These are phyloP conservation scores for Hibiscus mutabilis DNA, from an alignment of 345 rosid genomes.

Conservation along the genomic window DNA sequence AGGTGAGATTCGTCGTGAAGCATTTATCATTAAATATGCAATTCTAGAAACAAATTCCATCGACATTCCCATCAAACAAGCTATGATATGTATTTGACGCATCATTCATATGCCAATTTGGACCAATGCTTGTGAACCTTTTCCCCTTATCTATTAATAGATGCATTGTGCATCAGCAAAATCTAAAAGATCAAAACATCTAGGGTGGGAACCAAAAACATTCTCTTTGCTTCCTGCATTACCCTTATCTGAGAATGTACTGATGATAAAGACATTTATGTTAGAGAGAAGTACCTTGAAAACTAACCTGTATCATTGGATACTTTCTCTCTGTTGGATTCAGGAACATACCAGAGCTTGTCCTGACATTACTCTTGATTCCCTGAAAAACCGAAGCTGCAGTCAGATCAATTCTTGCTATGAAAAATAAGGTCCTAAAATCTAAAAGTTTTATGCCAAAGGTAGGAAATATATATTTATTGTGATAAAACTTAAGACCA, in stretches of 20 bases:
- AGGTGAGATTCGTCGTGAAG: neutral
- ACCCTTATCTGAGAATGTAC: neutral
- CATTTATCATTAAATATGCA: neutral
- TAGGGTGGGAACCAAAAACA: neutral
- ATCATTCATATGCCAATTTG: neutral
- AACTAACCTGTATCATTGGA: constrained; percentile 74
- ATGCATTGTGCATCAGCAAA: neutral
- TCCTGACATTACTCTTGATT: constrained; percentile 80
- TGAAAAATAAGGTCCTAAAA: neutral
- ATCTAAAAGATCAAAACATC: neutral
- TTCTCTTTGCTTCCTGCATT: neutral
- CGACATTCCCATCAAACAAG: neutral
- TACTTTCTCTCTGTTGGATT: constrained; percentile 55
- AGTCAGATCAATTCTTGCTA: constrained; percentile 1
- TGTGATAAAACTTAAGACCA: neutral
- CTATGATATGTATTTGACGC: neutral
- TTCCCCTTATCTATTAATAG: neutral
- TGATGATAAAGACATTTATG: neutral
- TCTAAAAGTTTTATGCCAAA: neutral
- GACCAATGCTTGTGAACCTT: neutral
- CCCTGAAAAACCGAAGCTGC: constrained; percentile 40
- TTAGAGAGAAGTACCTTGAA: constrained; percentile 9
- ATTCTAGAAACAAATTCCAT: neutral
- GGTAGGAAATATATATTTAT: neutral
- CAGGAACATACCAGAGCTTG: constrained; percentile 97